Base-by-base conservation (phyloP, 1,284 basidiomycete species). In the Stygiomarasmius scandens region DNA sequence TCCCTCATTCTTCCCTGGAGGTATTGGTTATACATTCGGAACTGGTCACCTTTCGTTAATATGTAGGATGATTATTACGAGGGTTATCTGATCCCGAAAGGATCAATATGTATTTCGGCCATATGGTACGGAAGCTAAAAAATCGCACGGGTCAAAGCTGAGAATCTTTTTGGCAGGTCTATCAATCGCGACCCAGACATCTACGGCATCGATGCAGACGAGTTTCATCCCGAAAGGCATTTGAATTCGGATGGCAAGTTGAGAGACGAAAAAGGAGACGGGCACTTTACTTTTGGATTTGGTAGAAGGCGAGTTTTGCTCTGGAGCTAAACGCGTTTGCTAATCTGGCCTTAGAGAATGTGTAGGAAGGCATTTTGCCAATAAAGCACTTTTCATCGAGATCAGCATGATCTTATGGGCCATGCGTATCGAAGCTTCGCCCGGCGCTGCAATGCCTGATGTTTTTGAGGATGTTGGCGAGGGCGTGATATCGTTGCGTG, bases 51-150 rank as follows among this genome's bases (percentile, higher is more conserved):
- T 8, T 14, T n/a, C n/a, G n/a, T 12, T 32, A 12, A 32, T 5
- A 5, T 12, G 3, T 25, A 52, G 50, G 50, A 57, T 12, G 55
- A 57, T 16, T 57, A 50, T 44, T 57, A 57, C 19, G 34, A 57
- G 22, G 50, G 34, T 6, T 43, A 57, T 14, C 48, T 57, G 5
- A 57, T 57, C 10, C 55, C 55, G 6, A 52, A 51, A 41, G 55
- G 50, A n/a, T 48, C 55, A 6, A 16, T 27, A 1, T 57, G 55
- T 25, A 52, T 57, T 5, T 29, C 55, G 4, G 51, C 50, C 27
- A 11, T 52, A 2, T 57, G 55, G 55, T 52, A 46, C 27, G 24
- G n/a, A 27, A n/a, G 16, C 11, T 29, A 19, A 3, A 19, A 43
- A 11, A 46, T n/a, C 27, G 10, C 22, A 10, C n/a, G n/a, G n/a